phyloP scores from a whole-genome alignment of 441 rosid species.

The Eugenia klotzschiana region DNA sequence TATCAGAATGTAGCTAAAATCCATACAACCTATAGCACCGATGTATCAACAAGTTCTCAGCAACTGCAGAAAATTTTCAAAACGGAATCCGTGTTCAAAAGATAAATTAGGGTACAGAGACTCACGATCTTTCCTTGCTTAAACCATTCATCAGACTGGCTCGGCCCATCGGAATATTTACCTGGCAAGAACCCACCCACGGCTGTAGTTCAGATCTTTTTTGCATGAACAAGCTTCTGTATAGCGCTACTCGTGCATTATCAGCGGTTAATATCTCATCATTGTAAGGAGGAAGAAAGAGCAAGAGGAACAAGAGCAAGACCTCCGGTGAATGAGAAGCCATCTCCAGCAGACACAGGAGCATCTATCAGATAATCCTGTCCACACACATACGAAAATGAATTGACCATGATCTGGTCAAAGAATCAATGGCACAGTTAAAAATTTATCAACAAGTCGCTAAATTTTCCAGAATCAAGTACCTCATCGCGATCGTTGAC shows the following conservation, averaged over 20 bases:
- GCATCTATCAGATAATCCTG: constrained; percentile 87
- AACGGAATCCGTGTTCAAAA: neutral
- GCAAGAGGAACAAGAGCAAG: neutral
- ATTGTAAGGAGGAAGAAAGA: neutral
- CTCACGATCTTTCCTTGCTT: constrained; percentile 70
- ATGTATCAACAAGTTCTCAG: neutral
- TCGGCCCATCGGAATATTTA: constrained; percentile 69
- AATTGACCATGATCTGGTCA: neutral
- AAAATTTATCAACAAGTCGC: neutral
- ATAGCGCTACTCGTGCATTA: neutral
- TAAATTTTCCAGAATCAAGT: neutral
- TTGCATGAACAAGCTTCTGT: neutral
- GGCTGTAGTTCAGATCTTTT: neutral
- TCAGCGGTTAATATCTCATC: neutral
- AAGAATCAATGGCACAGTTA: neutral
- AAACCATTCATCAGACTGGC: constrained; percentile 75
- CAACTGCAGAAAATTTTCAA: neutral
- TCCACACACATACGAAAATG: neutral
- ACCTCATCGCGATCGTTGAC: constrained; percentile 23
- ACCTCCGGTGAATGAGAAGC: constrained; percentile 92
- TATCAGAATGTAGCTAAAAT: neutral
- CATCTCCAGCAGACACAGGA: constrained; percentile 75
- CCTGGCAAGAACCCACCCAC: constrained; percentile 23
- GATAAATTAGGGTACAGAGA: neutral
- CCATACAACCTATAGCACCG: neutral